Percentiles rank a stretch among this genome's conserved stretches.
Conservation (phyloP, 2,329 filamentous ascomycete species). For the Clonostachys rhizophaga region DNA sequence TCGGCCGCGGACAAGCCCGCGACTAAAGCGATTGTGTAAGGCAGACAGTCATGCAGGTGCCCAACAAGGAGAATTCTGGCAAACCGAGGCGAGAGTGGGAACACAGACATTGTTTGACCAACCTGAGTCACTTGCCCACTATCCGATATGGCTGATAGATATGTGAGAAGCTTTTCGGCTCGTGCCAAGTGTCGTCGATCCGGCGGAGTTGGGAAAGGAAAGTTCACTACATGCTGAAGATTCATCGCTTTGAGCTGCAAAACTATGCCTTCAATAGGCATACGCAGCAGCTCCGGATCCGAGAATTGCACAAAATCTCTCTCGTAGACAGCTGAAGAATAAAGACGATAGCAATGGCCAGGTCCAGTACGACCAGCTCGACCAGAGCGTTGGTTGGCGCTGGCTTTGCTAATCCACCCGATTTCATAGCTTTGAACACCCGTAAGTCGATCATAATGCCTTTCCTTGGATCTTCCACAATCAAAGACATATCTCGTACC, state of each 20-base stretch:
- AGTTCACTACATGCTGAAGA: slow-evolving; percentile 83
- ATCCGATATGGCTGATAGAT: slow-evolving; percentile 73
- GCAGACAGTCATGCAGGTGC: slow-evolving; percentile 74
- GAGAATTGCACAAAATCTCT: slow-evolving; percentile 82
- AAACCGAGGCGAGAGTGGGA: slow-evolving; percentile 86
- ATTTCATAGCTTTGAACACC: slow-evolving; percentile 95
- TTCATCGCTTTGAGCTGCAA: slow-evolving; percentile 95
- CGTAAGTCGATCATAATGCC: slow-evolving; percentile 79
- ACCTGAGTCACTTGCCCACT: slow-evolving; percentile 73
- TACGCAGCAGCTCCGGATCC: slow-evolving; percentile 82
- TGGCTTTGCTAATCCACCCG: slow-evolving; percentile 96
- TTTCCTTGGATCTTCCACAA: slow-evolving; percentile 86
- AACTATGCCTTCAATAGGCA: slow-evolving; percentile 89
- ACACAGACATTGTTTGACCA: slow-evolving; percentile 79
- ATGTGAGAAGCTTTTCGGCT: slow-evolving; percentile 81
- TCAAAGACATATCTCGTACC: slow-evolving; percentile 96
- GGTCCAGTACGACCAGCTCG: slow-evolving; percentile 93
- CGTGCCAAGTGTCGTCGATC: slow-evolving; percentile 70
- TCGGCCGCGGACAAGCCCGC: slow-evolving; percentile 85
- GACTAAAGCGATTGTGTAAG: slow-evolving; percentile 83
- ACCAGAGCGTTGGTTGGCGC: slow-evolving; percentile 84
- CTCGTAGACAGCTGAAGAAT: slow-evolving; percentile 91
- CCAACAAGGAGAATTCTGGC: slow-evolving; percentile 89
- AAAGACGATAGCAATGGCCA: slow-evolving; percentile 91
- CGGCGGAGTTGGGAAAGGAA: slow-evolving; percentile 92